A percentile compares a stretch with the other conserved stretches of the same genome.
Evolutionary conservation across 139 green algal genomes (phyloP).

Genomic region (Chlamydomonas schloesseri): DNA sequence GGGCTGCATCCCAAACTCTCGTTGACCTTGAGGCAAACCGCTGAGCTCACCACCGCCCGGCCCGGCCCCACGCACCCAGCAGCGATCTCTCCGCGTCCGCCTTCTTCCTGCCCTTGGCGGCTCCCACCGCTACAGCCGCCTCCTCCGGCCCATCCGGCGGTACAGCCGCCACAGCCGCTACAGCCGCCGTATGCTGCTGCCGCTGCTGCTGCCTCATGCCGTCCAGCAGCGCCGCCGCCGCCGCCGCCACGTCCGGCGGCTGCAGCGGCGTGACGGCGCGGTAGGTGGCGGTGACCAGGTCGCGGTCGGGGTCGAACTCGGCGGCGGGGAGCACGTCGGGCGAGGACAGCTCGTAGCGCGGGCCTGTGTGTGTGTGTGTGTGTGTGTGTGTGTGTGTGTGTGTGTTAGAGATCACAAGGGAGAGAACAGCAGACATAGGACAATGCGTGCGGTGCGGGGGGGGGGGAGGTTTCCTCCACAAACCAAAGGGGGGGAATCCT

Average conservation of each 20-base stretch:
- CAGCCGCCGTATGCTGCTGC: no score
- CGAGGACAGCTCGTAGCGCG: not conserved
- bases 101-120: not conserved
- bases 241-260: not conserved
- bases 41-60: no score
- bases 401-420: no score
- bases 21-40: no score
- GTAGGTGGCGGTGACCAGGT: slow-evolving; percentile 14
- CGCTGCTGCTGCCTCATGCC: not conserved
- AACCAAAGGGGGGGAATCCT: no score
- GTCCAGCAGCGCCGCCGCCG: slow-evolving; percentile 13
- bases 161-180: no score
- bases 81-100: not conserved
- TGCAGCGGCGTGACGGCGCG: not conserved
- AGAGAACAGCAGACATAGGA: no score
- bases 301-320: not conserved
- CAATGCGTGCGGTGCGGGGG: not conserved
- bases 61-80: not conserved
- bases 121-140: not conserved
- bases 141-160: no score
- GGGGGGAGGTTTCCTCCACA: no score
- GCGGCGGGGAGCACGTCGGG: slow-evolving; percentile 4
- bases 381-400: not conserved
- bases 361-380: no score
- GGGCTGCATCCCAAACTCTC: no score